phyloP scores from a whole-genome alignment of 768 basidiomycete genomes.

The Epithele typhae region DNA sequence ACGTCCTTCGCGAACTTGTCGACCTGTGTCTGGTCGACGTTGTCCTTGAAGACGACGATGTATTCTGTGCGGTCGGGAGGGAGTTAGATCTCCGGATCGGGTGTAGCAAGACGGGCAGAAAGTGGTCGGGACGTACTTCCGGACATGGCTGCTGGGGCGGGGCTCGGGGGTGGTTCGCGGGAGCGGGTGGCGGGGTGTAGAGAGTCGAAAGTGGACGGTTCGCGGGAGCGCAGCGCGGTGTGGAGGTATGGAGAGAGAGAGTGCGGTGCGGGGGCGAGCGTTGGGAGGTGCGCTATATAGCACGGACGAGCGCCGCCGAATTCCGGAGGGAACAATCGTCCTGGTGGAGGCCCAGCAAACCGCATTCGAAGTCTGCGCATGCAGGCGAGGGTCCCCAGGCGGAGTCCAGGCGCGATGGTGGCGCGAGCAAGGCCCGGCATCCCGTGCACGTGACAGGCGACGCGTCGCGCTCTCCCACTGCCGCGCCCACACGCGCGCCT shows the following conservation, averaged over 20 bases:
- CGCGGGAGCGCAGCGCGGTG: background rate
- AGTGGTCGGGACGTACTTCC: conserved; percentile 20
- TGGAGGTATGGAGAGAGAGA: background rate
- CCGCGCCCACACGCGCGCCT: background rate
- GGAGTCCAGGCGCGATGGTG: background rate
- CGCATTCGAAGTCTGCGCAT: no score
- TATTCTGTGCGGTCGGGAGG: conserved; percentile 33
- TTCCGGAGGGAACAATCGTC: no score
- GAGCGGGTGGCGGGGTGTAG: background rate
- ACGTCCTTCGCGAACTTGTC: conserved; percentile 38
- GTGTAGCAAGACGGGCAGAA: background rate
- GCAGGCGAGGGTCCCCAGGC: background rate
- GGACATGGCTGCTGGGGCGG: conserved; percentile 13
- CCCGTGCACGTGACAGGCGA: background rate
- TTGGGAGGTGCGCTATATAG: conserved; percentile 1
- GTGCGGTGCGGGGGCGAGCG: background rate
- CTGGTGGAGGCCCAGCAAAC: no score
- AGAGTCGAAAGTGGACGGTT: no score
- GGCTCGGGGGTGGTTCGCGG: background rate
- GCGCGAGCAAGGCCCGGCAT: background rate
- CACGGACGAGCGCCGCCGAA: no score
- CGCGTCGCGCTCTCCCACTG: background rate
- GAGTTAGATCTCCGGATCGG: background rate
- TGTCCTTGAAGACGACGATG: conserved; percentile 53
- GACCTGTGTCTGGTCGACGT: conserved; percentile 36